Evolutionary conservation across 257 asterid species (phyloP).

Genomic region (Fraxinus pennsylvanica): DNA sequence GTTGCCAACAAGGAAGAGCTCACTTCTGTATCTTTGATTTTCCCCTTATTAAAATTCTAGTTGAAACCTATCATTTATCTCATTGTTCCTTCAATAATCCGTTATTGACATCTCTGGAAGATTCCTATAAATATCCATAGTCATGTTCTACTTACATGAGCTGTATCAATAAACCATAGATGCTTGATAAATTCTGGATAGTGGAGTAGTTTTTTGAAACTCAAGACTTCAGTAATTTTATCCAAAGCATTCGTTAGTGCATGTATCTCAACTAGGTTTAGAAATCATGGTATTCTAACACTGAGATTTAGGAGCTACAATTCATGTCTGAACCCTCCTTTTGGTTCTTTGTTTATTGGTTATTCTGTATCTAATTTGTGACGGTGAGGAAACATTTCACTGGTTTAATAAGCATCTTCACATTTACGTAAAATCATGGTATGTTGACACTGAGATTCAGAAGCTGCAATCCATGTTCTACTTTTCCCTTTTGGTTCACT

Average conservation of each 20-base stretch:
- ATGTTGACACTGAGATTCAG: background rate
- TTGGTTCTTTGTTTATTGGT: background rate
- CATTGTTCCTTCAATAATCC: background rate
- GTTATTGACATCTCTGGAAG: background rate
- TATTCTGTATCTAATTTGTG: background rate
- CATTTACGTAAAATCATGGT: background rate
- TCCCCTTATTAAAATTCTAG: background rate
- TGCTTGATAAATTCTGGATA: background rate
- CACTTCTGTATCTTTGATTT: background rate
- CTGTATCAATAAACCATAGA: background rate
- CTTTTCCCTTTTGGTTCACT: background rate
- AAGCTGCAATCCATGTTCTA: background rate
- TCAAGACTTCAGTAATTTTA: background rate
- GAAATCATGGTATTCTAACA: background rate
- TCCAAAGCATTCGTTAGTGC: background rate
- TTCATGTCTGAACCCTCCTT: background rate
- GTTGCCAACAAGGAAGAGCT: background rate
- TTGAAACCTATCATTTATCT: background rate
- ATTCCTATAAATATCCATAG: background rate
- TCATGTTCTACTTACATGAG: background rate
- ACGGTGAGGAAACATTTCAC: background rate
- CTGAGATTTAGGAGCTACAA: background rate
- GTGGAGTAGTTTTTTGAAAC: background rate
- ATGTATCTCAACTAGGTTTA: background rate
- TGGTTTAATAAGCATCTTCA: background rate